Base-by-base conservation (phyloP, 768 basidiomycete species). In the Psilocybe cubensis region DNA sequence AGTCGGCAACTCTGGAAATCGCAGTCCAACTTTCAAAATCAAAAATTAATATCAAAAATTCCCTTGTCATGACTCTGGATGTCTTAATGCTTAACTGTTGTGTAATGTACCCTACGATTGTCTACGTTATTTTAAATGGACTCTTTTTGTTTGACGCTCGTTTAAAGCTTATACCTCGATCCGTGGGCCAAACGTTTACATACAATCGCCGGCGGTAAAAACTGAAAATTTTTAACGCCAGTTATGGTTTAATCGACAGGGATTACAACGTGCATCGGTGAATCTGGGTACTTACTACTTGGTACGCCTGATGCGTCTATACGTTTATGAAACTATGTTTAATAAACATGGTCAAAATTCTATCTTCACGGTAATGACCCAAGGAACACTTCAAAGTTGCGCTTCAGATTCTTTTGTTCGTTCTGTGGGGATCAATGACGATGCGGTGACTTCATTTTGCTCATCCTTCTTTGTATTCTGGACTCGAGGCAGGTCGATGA, bases 1-100 rank as follows among this genome's bases (percentile, higher is more conserved):
- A 21, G 69, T 84, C 28, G 84, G 85, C 9, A 81, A 84, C 66
- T 84, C 84, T n/a, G 85, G 83, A 25, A 81, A 88, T 67, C 62
- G 61, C 42, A 83, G 79, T 59, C 74, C 76, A 1, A 2, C 56
- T 50, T 87, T 88, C 64, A 75, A 70, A 10, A 86, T 86, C 62
- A 64, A 57, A 38, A 51, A 42, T 51, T 64, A 55, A 58, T 28
- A 10, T 31, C 28, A 10, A 25, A 20, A 38, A 46, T 46, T 17
- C 54, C 47, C 35, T n/a, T 25, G 23, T n/a, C 35, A 24, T 12
- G 12, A 38, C 35, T 38, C 12, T 17, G 35, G 5, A 38, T 38
- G 14, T 38, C 14, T 38, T 9, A 14, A 11, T n/a, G 35, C 10
- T 4, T 38, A 38, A 33, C 31, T 33, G 31, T 38, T 38, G 14